These are phyloP conservation scores for Acanthamoeba royreba DNA, from an alignment of 208 protist genomes.

Conservation along the genomic window DNA sequence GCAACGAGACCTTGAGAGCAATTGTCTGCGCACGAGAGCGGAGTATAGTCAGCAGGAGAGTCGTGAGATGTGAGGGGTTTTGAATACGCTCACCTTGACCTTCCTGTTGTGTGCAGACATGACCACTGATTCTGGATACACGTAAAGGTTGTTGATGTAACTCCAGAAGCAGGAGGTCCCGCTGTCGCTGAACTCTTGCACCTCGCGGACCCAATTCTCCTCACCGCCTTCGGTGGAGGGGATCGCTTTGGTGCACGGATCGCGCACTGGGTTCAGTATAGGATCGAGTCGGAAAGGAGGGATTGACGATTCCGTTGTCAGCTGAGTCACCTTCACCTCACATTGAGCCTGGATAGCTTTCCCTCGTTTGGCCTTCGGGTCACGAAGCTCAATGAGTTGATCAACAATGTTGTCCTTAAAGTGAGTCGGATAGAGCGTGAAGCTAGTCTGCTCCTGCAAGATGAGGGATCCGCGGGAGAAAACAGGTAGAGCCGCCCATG, in stretches of 20 bases:
- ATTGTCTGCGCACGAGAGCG: neutral
- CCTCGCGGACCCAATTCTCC: constrained; percentile 16
- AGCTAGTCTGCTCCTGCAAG: neutral
- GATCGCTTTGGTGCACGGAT: neutral
- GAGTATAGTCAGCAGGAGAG: neutral
- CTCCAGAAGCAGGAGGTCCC: neutral
- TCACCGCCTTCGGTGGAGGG: neutral
- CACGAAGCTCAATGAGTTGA: neutral
- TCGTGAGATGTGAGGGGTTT: neutral
- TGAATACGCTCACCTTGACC: neutral
- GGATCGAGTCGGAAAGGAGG: neutral
- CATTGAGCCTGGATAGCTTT: neutral
- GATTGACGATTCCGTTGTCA: neutral
- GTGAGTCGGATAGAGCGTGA: constrained; percentile 29
- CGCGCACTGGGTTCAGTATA: neutral
- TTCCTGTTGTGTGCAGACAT: constrained; percentile 34
- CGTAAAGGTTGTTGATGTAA: constrained; percentile 54
- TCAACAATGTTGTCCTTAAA: constrained; percentile 46
- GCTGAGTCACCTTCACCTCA: neutral
- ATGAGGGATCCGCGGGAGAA: neutral
- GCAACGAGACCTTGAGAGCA: constrained; percentile 9
- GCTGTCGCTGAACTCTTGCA: neutral
- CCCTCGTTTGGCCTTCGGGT: constrained; percentile 24
- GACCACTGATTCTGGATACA: constrained; percentile 40
- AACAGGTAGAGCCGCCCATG: constrained; percentile 32